Conservation (phyloP, 202 grass and related monocot species). For the Panicum virgatum region DNA sequence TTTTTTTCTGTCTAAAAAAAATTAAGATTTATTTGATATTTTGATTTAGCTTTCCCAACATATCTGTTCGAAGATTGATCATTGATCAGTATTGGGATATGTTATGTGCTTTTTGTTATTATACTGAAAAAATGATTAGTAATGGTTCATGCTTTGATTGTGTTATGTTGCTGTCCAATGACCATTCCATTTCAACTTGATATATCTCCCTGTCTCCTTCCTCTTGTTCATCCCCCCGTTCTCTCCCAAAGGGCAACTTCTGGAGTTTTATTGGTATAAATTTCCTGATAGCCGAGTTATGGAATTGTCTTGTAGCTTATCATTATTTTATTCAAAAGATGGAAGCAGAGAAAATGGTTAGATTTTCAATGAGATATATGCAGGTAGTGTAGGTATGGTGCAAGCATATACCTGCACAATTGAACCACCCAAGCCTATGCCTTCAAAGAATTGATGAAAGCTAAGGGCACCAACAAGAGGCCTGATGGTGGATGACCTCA, state of each 20-base stretch:
- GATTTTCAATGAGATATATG: slow-evolving; percentile 25
- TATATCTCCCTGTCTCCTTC: neutral
- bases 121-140: slow-evolving; percentile 7
- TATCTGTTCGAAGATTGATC: neutral
- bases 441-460: slow-evolving; percentile 99
- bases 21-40: slow-evolving; percentile 8
- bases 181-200: too few relatives aligned
- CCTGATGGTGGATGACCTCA: slow-evolving; percentile 72
- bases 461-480: slow-evolving; percentile 90
- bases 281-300: slow-evolving; percentile 17
- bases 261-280: slow-evolving; percentile 3
- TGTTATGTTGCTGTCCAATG: neutral
- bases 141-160: neutral
- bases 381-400: neutral
- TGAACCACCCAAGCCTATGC: slow-evolving; percentile 88
- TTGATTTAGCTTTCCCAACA: slow-evolving; percentile 3
- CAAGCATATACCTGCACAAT: slow-evolving; percentile 72
- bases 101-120: neutral
- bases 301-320: neutral
- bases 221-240: neutral
- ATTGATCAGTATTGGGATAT: slow-evolving; percentile 4
- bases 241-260: neutral
- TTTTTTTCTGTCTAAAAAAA: neutral
- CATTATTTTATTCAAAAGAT: neutral
- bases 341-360: neutral